Base-by-base conservation (phyloP, 352 stramenopile species). In the Thraustotheca clavata region DNA sequence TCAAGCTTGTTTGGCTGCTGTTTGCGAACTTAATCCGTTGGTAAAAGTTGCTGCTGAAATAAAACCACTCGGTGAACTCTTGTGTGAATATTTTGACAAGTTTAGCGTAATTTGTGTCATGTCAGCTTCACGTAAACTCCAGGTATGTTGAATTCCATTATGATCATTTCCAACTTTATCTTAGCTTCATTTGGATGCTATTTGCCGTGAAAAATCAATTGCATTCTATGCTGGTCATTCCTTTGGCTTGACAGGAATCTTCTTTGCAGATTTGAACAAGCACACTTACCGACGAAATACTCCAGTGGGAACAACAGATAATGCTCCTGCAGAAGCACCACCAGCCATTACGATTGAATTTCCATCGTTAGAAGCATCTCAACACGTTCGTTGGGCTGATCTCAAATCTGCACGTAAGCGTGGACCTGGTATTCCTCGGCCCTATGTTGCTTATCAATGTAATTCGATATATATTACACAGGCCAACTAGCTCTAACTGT, bases 1-100 rank as follows among this genome's bases (percentile, higher is more conserved):
- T 8, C 77, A 88, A 36, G 87, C 73, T 49, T 80, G 93, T 59
- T 67, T 96, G 62, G 68, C 81, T 5, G 76, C 86, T 18, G 86
- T 98, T 18, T 84, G 96, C 68, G 94, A 98, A 62, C 80, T 99
- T 18, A 99, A 99, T 76, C 91, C 91, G 9, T 71, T 99, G 3
- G 84, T 98, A 33, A 73, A 75, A 18, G 94, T 97, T 35, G 52
- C 82, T 20, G 88, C 82, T 73, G 78, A 89, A 59, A 94, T 90
- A 9, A 83, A 60, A 35, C 69, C 62, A 50, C 75, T 82, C 12
- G 76, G 36, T 20, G 67, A 72, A 22, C 67, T 86, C 0, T 60
- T 75, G 0, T 80, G 96, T 69, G 76, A 79, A 0, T 91, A 83
- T 49, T 90, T 98, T 67, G 62, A 82, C 69, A 62, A 89, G 41